phyloP scores from a whole-genome alignment of 2,329 filamentous ascomycete species.

The Stachybotrys elegans region DNA sequence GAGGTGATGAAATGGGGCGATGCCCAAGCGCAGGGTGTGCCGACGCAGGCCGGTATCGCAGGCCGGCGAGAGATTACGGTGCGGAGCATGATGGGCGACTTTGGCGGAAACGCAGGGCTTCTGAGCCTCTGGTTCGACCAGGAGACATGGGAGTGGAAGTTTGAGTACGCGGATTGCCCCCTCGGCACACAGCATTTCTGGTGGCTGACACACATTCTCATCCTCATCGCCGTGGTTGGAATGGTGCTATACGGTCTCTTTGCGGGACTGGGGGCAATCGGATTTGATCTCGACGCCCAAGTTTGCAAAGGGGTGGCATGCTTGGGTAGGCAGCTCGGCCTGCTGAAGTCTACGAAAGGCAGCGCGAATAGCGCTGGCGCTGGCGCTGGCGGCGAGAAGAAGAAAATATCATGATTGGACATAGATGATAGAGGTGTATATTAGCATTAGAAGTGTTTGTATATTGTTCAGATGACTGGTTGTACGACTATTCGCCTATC shows the following conservation, averaged over 20 bases:
- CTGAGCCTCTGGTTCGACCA: slow-evolving; percentile 86
- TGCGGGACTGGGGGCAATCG: slow-evolving; percentile 18
- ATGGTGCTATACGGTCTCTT: slow-evolving; percentile 20
- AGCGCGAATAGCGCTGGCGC: slow-evolving; percentile 7
- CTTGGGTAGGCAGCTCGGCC: slow-evolving; percentile 9
- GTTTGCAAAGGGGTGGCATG: slow-evolving; percentile 15
- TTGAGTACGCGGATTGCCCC: slow-evolving; percentile 73
- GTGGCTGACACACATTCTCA: slow-evolving; percentile 83
- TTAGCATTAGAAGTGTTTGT: too few species aligned
- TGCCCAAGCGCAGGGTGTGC: slow-evolving; percentile 34
- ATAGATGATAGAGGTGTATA: too few species aligned
- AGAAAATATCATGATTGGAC: slow-evolving; percentile 16
- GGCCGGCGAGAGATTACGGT: slow-evolving; percentile 87
- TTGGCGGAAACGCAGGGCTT: slow-evolving; percentile 84
- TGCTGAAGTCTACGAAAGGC: slow-evolving; percentile 1
- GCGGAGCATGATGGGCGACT: slow-evolving; percentile 97
- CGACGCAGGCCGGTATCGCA: slow-evolving; percentile 38
- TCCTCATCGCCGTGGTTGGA: slow-evolving; percentile 42
- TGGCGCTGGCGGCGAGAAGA: too few species aligned
- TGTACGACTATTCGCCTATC: too few species aligned
- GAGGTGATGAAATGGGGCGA: slow-evolving; percentile 43
- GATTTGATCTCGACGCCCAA: slow-evolving; percentile 29
- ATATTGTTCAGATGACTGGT: too few species aligned
- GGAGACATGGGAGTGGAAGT: slow-evolving; percentile 67
- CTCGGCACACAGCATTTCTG: slow-evolving; percentile 86